Conservation (phyloP, 2,329 filamentous ascomycete genomes). For the Exophiala aquamarina region DNA sequence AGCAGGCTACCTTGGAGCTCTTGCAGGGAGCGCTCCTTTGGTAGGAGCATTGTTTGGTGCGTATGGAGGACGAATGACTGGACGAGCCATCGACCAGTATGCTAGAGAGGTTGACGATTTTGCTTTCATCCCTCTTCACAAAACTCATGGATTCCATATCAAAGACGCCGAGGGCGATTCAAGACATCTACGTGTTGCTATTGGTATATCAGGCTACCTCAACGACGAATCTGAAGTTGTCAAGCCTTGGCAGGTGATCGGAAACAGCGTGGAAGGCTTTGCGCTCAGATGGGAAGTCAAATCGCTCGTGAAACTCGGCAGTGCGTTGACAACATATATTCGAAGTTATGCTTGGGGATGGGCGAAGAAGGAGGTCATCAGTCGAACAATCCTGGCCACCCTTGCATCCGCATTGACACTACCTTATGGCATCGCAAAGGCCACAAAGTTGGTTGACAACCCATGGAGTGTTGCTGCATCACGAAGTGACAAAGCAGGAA, state of each 20-base stretch:
- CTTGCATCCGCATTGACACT: slow-evolving; percentile 50
- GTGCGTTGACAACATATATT: slow-evolving; percentile 68
- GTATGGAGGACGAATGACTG: slow-evolving; percentile 71
- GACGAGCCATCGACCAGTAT: slow-evolving; percentile 76
- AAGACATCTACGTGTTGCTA: slow-evolving; percentile 67
- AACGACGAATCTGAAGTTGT: slow-evolving; percentile 63
- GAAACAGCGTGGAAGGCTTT: slow-evolving; percentile 65
- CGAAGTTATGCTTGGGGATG: slow-evolving; percentile 68
- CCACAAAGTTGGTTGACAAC: slow-evolving; percentile 67
- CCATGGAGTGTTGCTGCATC: slow-evolving; percentile 69
- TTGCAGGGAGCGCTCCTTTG: slow-evolving; percentile 66
- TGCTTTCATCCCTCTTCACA: slow-evolving; percentile 65
- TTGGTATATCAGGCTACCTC: slow-evolving; percentile 76
- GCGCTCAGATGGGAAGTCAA: slow-evolving; percentile 74
- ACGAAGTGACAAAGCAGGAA: slow-evolving; percentile 69
- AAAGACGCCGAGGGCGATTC: slow-evolving; percentile 30
- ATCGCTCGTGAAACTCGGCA: slow-evolving; percentile 68
- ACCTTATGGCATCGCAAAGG: slow-evolving; percentile 59
- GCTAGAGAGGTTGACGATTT: slow-evolving; percentile 77
- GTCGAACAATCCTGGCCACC: slow-evolving; percentile 62
- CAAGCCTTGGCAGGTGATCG: slow-evolving; percentile 69
- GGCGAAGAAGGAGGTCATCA: slow-evolving; percentile 71
- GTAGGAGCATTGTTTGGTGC: slow-evolving; percentile 79
- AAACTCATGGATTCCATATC: not conserved
- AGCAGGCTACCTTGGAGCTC: slow-evolving; percentile 53